Conservation (phyloP, 306 rosid species). For the Cicer bijugum region DNA sequence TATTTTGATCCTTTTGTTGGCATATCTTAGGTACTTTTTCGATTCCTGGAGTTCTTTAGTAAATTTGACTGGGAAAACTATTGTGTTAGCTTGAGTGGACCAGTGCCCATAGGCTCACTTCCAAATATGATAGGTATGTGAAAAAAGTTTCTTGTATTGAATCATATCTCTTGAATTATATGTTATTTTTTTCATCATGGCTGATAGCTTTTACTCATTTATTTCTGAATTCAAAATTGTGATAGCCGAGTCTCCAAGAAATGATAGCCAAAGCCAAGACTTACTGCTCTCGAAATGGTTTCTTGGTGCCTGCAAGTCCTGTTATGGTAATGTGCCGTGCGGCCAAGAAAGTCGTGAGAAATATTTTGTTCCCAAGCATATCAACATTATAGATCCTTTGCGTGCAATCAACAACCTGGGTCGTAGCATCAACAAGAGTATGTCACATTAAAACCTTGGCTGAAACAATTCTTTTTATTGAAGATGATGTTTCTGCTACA, state of each 20-base stretch:
- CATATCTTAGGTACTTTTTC: conserved; percentile 67
- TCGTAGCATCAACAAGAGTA: conserved; percentile 81
- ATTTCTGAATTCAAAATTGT: conserved; percentile 23
- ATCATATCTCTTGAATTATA: conserved; percentile 9
- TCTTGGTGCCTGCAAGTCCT: conserved; percentile 56
- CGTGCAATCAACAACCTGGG: conserved; percentile 80
- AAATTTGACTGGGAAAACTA: conserved; percentile 90
- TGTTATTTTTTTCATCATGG: not conserved
- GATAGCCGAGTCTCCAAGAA: conserved; percentile 75
- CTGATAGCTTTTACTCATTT: conserved; percentile 8
- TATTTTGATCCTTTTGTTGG: conserved; percentile 11
- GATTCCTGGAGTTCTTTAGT: conserved; percentile 81
- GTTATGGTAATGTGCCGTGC: conserved; percentile 59
- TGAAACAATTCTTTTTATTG: not conserved
- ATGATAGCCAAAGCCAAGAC: conserved; percentile 56
- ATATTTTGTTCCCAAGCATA: conserved; percentile 64
- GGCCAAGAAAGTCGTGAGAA: conserved; percentile 56
- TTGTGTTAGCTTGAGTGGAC: conserved; percentile 87
- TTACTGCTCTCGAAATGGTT: conserved; percentile 61
- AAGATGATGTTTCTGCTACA: conserved; percentile 18
- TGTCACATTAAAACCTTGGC: conserved; percentile 3
- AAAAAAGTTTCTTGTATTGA: conserved; percentile 15
- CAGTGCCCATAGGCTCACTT: conserved; percentile 69
- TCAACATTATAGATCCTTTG: conserved; percentile 82
- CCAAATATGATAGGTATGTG: conserved; percentile 73